These are phyloP conservation scores for Dacryopinax primogenitus DNA, from an alignment of 768 basidiomycete species.

Conservation along the genomic window DNA sequence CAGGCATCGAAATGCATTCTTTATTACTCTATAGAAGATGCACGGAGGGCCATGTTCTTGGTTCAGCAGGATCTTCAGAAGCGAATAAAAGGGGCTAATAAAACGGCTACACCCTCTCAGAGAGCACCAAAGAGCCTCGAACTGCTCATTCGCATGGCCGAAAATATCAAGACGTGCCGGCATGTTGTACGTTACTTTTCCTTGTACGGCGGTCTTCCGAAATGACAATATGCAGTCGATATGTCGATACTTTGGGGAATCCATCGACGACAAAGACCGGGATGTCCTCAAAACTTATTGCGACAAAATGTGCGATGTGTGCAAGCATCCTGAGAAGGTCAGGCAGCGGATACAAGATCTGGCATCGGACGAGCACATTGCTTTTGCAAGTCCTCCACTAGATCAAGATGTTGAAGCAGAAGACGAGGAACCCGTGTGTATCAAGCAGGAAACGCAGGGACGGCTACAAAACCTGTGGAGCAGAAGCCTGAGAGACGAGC, in stretches of 20 bases:
- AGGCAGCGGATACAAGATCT: slow-evolving; percentile 39
- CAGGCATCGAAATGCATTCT: slow-evolving; percentile 70
- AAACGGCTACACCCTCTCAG: slow-evolving; percentile 46
- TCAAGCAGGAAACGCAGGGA: background rate
- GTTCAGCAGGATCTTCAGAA: slow-evolving; percentile 37
- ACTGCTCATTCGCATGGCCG: slow-evolving; percentile 44
- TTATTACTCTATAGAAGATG: slow-evolving; percentile 77
- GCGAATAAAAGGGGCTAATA: slow-evolving; percentile 34
- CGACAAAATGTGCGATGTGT: slow-evolving; percentile 70
- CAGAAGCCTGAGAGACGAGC: background rate
- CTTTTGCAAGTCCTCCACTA: slow-evolving; percentile 15
- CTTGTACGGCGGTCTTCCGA: slow-evolving; percentile 4
- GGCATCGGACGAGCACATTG: slow-evolving; percentile 31
- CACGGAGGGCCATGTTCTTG: slow-evolving; percentile 40
- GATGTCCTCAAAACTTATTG: slow-evolving; percentile 43
- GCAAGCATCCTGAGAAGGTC: slow-evolving; percentile 63
- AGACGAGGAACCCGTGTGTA: slow-evolving; percentile 14
- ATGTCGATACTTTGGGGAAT: slow-evolving; percentile 71
- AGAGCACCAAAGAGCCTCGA: slow-evolving; percentile 50
- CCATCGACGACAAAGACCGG: slow-evolving; percentile 38
- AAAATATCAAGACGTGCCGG: slow-evolving; percentile 46
- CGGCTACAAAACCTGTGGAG: background rate
- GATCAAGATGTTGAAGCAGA: slow-evolving; percentile 23
- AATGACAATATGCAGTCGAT: slow-evolving; percentile 38
- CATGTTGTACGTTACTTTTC: slow-evolving; percentile 45